Percentiles rank a stretch among this genome's conserved stretches.
Evolutionary conservation across 2,329 filamentous ascomycete species (phyloP).

Genomic region (Botryotinia calthae): DNA sequence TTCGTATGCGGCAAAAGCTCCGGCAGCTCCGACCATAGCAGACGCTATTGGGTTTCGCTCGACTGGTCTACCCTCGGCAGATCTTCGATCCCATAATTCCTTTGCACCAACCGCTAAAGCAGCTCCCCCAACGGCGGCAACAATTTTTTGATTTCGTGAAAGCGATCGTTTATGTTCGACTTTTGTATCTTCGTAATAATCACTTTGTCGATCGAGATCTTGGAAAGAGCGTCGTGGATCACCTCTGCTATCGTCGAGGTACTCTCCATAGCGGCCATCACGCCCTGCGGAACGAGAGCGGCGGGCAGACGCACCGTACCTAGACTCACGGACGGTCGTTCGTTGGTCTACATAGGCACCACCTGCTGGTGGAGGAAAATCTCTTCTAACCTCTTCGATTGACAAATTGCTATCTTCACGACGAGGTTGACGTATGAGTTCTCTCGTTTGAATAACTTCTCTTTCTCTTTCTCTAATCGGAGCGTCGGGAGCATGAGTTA

Average conservation of each 20-base stretch:
- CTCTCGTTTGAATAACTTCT: conserved; percentile 46
- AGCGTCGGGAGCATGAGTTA: conserved; percentile 34
- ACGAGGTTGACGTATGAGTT: conserved; percentile 53
- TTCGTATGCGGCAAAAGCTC: conserved; percentile 62
- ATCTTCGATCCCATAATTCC: conserved; percentile 62
- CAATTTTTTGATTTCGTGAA: conserved; percentile 63
- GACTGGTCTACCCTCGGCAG: conserved; percentile 48
- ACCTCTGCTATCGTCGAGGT: conserved; percentile 44
- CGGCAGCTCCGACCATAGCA: conserved; percentile 61
- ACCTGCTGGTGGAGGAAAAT: conserved; percentile 66
- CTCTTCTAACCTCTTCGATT: conserved; percentile 78
- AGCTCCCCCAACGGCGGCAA: conserved; percentile 63
- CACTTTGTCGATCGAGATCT: conserved; percentile 46
- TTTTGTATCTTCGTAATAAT: conserved; percentile 48
- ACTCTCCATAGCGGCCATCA: conserved; percentile 58
- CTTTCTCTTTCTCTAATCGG: conserved; percentile 12
- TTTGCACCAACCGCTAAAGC: conserved; percentile 64
- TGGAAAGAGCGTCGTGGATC: conserved; percentile 49
- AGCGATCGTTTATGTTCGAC: conserved; percentile 58
- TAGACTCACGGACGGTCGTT: conserved; percentile 34
- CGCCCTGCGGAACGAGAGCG: conserved; percentile 64
- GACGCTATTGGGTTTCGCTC: conserved; percentile 59
- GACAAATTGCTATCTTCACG: conserved; percentile 73
- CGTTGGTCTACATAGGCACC: conserved; percentile 31
- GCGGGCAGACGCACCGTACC: conserved; percentile 44